Evolutionary conservation across 768 basidiomycete species (phyloP), one percentile per base, ranked within the genome.

Genomic region (Mrakia blollopis): DNA sequence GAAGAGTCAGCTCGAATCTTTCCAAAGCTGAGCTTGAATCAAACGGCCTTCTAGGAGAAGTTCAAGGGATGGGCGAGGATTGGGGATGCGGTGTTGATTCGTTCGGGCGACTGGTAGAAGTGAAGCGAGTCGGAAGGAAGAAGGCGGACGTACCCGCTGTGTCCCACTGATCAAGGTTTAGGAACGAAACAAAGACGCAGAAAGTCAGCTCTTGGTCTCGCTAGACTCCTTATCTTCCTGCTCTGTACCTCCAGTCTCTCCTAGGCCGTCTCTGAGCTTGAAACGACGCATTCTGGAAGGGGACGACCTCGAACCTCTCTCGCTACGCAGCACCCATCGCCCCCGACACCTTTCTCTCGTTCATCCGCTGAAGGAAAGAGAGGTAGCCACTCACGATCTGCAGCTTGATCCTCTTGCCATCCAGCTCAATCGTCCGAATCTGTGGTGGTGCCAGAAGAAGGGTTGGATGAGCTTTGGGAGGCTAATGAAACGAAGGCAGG

Each of bases 381-480:
- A 39, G n/a, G 37, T 11, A n/a, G 44, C n/a, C 32, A 88, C 92
- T 80, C 79, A 96, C 95, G 83, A 98, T 98, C 85, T 98, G 96
- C n/a, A 98, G 88, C 85, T 98, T 98, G 84, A 98, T 94, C 63
- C 93, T 89, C 86, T 98, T 98, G 57, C 96, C 96, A 81, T 98
- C 96, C 70, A 98, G 88, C 84, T 98, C 95, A 83, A 98, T 98
- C 72, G 95, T 98, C 47, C 96, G 90, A 85, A 98, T 98, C 90
- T 83, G 23, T 14, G 4, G 54, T 30, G 5, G 30, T 9, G n/a
- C 30, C 6, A 11, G 54, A 78, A 18, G 69, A 75, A 30, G 52
- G 18, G 23, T 28, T 4, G 71, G 35, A 23, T 50, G 25, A 35
- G 74, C 28, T 13, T 41, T n/a, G n/a, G n/a, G 54, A 35, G 47